These are phyloP conservation scores for Nigrospora sphaerica DNA, from an alignment of 2,329 filamentous ascomycete genomes.

Conservation along the genomic window DNA sequence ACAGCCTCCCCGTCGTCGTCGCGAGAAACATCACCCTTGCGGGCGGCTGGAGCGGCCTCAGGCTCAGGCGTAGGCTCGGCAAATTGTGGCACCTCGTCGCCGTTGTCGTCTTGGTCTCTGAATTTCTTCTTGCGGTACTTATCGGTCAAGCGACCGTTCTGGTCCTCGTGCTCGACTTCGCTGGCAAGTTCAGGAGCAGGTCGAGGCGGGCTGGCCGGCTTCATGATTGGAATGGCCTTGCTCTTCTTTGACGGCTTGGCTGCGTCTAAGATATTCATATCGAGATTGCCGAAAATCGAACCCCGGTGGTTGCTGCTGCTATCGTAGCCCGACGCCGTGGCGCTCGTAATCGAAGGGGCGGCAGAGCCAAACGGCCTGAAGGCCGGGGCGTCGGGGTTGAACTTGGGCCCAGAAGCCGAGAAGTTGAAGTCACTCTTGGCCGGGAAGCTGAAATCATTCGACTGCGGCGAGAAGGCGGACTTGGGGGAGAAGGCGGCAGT, in stretches of 20 bases:
- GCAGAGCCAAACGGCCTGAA: slow-evolving; percentile 59
- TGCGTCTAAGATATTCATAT: slow-evolving; percentile 53
- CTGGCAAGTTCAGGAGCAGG: slow-evolving; percentile 5
- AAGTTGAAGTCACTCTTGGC: slow-evolving; percentile 60
- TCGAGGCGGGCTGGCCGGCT: slow-evolving; percentile 47
- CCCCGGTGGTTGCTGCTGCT: slow-evolving; percentile 30
- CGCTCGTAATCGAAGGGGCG: slow-evolving; percentile 39
- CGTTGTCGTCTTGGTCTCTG: slow-evolving; percentile 56
- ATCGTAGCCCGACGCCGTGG: slow-evolving; percentile 35
- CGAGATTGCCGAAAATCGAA: slow-evolving; percentile 65
- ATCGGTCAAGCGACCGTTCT: slow-evolving; percentile 55
- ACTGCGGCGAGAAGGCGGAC: slow-evolving; percentile 58
- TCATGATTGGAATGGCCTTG: slow-evolving; percentile 78
- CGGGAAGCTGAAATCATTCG: slow-evolving; percentile 36
- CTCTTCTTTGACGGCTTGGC: slow-evolving; percentile 62
- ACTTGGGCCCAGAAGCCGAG: slow-evolving; percentile 57
- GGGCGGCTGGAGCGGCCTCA: slow-evolving; percentile 21
- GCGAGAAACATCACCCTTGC: slow-evolving; percentile 8
- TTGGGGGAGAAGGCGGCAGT: too few relatives aligned
- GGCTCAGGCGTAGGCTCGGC: slow-evolving; percentile 44
- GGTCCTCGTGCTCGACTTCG: slow-evolving; percentile 35
- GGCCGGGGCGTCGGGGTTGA: slow-evolving; percentile 68
- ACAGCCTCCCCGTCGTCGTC: slow-evolving; percentile 34
- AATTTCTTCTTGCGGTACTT: slow-evolving; percentile 60
- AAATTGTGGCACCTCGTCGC: slow-evolving; percentile 69